phyloP scores from a whole-genome alignment of 1,284 basidiomycete genomes.

The Trametes hirsuta region DNA sequence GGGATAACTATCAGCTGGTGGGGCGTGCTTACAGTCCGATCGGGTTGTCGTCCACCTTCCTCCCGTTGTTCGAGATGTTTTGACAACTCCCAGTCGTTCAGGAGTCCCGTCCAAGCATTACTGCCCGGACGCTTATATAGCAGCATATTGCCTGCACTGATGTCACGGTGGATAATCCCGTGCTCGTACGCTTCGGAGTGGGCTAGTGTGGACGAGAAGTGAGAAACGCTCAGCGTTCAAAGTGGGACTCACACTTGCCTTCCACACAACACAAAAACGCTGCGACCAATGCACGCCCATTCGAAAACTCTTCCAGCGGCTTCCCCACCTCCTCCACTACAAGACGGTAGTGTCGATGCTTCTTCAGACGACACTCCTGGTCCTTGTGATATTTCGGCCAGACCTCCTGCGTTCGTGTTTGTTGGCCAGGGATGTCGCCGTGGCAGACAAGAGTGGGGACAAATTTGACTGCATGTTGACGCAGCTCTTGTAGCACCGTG shows the following conservation, averaged over 20 bases:
- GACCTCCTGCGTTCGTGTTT: neutral
- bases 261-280: neutral
- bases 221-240: too few species aligned
- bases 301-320: neutral
- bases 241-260: neutral
- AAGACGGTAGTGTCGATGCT: slow-evolving; percentile 8
- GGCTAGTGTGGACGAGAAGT: neutral
- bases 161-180: slow-evolving; percentile 10
- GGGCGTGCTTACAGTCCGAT: neutral
- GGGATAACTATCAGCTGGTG: too few species aligned
- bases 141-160: slow-evolving; percentile 17
- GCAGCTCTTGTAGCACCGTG: slow-evolving; percentile 23
- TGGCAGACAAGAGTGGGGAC: slow-evolving; percentile 18
- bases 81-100: slow-evolving; percentile 18
- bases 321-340: slow-evolving; percentile 14
- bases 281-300: neutral
- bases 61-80: neutral
- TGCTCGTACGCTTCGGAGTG: slow-evolving; percentile 2
- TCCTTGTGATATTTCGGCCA: neutral
- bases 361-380: too few species aligned
- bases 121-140: neutral
- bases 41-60: neutral
- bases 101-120: neutral
- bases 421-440: slow-evolving; percentile 10
- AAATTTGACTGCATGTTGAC: slow-evolving; percentile 16